Conservation (phyloP, 176 grass and related monocot species). For the Phoenix roebelenii region DNA sequence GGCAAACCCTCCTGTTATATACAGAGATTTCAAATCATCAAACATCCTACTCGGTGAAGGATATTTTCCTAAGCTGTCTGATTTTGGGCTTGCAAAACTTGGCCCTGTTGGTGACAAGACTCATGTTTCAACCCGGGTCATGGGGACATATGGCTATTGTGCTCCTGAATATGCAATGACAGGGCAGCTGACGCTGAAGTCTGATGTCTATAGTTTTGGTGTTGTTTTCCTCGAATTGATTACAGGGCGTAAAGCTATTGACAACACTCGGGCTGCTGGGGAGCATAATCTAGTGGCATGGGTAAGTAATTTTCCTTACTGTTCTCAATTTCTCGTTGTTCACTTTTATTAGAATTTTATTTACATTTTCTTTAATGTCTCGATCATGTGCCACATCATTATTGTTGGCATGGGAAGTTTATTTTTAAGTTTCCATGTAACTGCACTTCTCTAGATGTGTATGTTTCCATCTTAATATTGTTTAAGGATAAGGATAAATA, state of each 20-base stretch:
- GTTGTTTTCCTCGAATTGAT: conserved; percentile 90
- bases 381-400: too few relatives aligned
- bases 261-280: conserved; percentile 51
- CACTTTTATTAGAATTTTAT: too few relatives aligned
- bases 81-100: conserved; percentile 85
- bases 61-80: conserved; percentile 73
- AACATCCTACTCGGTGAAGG: conserved; percentile 86
- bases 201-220: conserved; percentile 86
- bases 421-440: too few relatives aligned
- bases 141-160: conserved; percentile 91
- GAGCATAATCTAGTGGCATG: conserved; percentile 92
- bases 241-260: conserved; percentile 79
- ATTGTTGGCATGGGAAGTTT: too few relatives aligned
- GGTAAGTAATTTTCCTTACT: conserved; percentile 29
- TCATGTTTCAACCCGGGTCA: conserved; percentile 83
- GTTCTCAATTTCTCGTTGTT: too few relatives aligned
- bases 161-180: conserved; percentile 96
- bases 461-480: too few relatives aligned
- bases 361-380: too few relatives aligned
- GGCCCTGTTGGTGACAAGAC: conserved; percentile 92
- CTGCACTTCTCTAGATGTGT: too few relatives aligned
- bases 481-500: too few relatives aligned
- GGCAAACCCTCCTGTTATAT: conserved; percentile 79
- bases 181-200: conserved; percentile 78
- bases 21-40: conserved; percentile 83